Conservation (phyloP, 345 rosid species). For the Melastoma malabathricum region DNA sequence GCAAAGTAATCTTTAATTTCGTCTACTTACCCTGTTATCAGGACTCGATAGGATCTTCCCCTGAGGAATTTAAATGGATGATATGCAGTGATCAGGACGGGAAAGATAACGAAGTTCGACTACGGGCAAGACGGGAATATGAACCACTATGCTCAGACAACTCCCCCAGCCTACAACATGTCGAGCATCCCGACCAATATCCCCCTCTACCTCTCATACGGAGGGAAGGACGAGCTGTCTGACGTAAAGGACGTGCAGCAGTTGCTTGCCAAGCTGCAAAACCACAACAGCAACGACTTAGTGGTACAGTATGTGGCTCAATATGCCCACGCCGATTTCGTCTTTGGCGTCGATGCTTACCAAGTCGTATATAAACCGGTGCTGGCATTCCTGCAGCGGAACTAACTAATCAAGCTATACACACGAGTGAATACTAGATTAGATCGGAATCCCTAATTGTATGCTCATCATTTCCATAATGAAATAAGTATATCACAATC, state of each 20-base stretch:
- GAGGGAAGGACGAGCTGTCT: conserved; percentile 31
- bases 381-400: conserved; percentile 24
- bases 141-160: conserved; percentile 32
- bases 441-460: too few species aligned
- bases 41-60: neutral
- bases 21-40: neutral
- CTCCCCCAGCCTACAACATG: conserved; percentile 38
- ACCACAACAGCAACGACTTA: conserved; percentile 25
- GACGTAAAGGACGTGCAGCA: conserved; percentile 27
- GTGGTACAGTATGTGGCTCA: conserved; percentile 16
- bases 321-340: conserved; percentile 44
- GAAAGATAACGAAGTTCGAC: conserved; percentile 32
- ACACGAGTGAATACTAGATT: conserved; percentile 1
- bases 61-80: neutral
- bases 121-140: conserved; percentile 27
- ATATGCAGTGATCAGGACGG: conserved; percentile 27
- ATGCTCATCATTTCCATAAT: too few species aligned
- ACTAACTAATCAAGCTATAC: conserved; percentile 4
- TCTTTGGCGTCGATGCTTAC: conserved; percentile 24
- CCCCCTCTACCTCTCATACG: conserved; percentile 33
- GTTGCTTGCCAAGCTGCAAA: conserved; percentile 22
- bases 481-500: too few species aligned
- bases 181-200: conserved; percentile 28
- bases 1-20: conserved; percentile 18
- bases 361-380: conserved; percentile 26